Conservation (phyloP, 768 basidiomycete species). For the Phlegmacium glaucopus region DNA sequence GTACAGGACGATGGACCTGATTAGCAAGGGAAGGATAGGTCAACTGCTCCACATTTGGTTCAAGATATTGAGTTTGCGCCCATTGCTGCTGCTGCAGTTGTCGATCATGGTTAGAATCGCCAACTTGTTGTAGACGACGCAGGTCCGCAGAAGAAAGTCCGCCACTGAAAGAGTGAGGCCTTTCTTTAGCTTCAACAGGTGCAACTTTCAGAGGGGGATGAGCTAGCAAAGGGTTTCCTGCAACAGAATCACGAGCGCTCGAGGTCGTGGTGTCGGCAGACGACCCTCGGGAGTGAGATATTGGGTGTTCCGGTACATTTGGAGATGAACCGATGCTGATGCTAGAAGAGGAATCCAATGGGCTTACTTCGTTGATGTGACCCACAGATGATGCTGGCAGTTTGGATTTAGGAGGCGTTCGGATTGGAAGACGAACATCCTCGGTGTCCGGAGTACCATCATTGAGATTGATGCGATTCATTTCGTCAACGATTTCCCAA, state of each 20-base stretch:
- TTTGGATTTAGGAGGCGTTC: constrained; percentile 68
- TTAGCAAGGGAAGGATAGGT: constrained; percentile 69
- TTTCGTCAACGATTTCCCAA: constrained; percentile 74
- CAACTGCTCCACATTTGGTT: constrained; percentile 41
- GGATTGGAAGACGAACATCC: constrained; percentile 50
- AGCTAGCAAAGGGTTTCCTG: constrained; percentile 55
- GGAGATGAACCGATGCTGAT: constrained; percentile 74
- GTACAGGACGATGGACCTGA: constrained; percentile 52
- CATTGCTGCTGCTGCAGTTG: constrained; percentile 44
- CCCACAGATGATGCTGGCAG: constrained; percentile 46
- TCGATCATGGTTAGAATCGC: constrained; percentile 41
- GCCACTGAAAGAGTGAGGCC: constrained; percentile 80
- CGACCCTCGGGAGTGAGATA: constrained; percentile 78
- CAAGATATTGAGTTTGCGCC: constrained; percentile 48
- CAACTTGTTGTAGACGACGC: constrained; percentile 70
- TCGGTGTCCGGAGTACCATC: constrained; percentile 50
- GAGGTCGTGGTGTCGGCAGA: constrained; percentile 74
- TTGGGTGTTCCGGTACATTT: constrained; percentile 62
- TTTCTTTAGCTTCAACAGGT: constrained; percentile 61
- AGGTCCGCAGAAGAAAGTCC: constrained; percentile 72
- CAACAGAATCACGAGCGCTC: constrained; percentile 54
- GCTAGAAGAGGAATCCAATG: constrained; percentile 69
- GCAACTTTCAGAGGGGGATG: constrained; percentile 53
- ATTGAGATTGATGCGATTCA: constrained; percentile 68
- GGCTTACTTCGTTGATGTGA: constrained; percentile 63